Percentiles rank a stretch among this genome's conserved stretches.
Conservation (phyloP, 2,329 filamentous ascomycete species). For the Colletotrichum lentis region DNA sequence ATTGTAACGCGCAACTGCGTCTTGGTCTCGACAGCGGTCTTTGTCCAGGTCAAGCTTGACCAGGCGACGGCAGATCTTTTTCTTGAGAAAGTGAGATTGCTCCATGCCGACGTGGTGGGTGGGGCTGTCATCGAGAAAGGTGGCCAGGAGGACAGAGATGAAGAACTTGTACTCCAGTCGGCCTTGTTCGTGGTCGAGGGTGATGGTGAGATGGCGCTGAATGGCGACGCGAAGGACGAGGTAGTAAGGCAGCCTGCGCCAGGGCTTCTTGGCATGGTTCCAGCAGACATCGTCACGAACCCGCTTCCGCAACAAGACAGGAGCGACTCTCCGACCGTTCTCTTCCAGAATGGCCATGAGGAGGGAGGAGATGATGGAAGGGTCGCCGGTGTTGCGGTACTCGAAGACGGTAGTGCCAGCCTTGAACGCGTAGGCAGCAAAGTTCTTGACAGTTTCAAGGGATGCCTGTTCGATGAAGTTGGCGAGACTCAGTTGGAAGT, state of each 20-base stretch:
- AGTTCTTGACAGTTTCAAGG: slow-evolving; percentile 60
- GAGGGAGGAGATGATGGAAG: slow-evolving; percentile 65
- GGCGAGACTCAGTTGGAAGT: slow-evolving; percentile 50
- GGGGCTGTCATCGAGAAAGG: slow-evolving; percentile 54
- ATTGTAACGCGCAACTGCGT: slow-evolving; percentile 39
- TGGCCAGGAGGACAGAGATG: slow-evolving; percentile 57
- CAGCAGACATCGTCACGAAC: slow-evolving; percentile 70
- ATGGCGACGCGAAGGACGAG: slow-evolving; percentile 67
- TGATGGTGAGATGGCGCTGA: slow-evolving; percentile 58
- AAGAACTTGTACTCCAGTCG: slow-evolving; percentile 65
- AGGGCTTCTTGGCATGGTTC: slow-evolving; percentile 58
- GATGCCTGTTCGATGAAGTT: slow-evolving; percentile 65
- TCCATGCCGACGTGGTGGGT: slow-evolving; percentile 46
- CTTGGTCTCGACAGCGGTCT: slow-evolving; percentile 29
- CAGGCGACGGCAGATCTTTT: slow-evolving; percentile 65
- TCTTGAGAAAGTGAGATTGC: slow-evolving; percentile 50
- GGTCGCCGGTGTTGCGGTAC: slow-evolving; percentile 64
- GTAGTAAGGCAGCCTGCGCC: slow-evolving; percentile 70
- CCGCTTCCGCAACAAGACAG: slow-evolving; percentile 60
- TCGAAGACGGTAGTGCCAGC: slow-evolving; percentile 59
- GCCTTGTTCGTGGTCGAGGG: slow-evolving; percentile 52
- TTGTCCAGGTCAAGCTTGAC: slow-evolving; percentile 62
- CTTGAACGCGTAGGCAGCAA: slow-evolving; percentile 62
- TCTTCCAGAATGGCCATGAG: slow-evolving; percentile 68
- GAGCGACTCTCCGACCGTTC: slow-evolving; percentile 52